phyloP scores from a whole-genome alignment of 345 rosid genomes.

The Luvunga scandens region DNA sequence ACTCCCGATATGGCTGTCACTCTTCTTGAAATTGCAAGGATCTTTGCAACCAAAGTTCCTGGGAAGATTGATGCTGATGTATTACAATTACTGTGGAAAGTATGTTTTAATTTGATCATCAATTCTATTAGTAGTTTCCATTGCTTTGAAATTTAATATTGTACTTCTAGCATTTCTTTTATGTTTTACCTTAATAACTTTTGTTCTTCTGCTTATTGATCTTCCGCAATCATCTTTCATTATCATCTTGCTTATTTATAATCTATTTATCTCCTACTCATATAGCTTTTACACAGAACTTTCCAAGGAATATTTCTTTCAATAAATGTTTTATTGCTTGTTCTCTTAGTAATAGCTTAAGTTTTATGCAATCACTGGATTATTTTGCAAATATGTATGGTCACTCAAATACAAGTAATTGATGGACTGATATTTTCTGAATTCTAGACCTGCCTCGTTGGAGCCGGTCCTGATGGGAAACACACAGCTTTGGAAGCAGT shows the following conservation, averaged over 20 bases:
- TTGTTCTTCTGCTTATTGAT: not conserved
- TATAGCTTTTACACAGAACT: not conserved
- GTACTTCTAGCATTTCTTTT: not conserved
- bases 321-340: not conserved
- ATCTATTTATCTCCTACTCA: not conserved
- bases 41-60: constrained; percentile 98
- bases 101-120: constrained; percentile 26
- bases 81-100: constrained; percentile 95
- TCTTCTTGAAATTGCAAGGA: constrained; percentile 97
- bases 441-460: constrained; percentile 92
- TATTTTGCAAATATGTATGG: not conserved
- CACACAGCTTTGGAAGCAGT: constrained; percentile 99
- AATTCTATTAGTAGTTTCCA: constrained; percentile 5
- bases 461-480: constrained; percentile 98
- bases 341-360: not conserved
- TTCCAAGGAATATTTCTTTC: not conserved
- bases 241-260: not conserved
- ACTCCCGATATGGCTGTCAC: constrained; percentile 99
- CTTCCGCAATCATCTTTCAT: not conserved
- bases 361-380: not conserved
- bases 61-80: constrained; percentile 99
- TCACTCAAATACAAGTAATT: not conserved
- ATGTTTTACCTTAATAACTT: not conserved
- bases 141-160: not conserved
- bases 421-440: constrained; percentile 13